phyloP scores from a whole-genome alignment of 441 rosid genomes.

The Melastoma candidum region DNA sequence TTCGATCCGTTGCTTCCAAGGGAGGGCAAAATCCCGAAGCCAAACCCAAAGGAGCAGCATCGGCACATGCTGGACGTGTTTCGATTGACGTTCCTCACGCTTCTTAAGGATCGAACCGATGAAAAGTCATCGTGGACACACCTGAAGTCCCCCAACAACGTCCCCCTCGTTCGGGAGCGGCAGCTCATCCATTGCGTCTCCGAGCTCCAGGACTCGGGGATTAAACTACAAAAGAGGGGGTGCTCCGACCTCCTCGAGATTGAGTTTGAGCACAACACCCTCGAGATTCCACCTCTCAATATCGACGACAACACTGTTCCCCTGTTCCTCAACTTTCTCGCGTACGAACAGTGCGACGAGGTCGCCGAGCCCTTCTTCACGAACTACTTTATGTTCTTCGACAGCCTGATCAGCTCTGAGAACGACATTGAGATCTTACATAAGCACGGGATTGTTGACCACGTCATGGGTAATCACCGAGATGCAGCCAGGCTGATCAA shows the following conservation, averaged over 20 bases:
- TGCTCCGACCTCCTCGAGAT: constrained; percentile 5
- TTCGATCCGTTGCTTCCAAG: constrained; percentile 12
- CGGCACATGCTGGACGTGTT: constrained; percentile 13
- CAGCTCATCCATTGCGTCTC: constrained; percentile 4
- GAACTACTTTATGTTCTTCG: constrained; percentile 9
- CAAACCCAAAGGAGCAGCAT: background rate
- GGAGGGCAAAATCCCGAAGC: background rate
- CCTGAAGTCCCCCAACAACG: constrained; percentile 8
- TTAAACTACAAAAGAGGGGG: background rate
- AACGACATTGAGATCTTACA: constrained; percentile 4
- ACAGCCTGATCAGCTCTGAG: constrained; percentile 2
- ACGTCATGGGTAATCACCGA: background rate
- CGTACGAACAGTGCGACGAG: constrained; percentile 9
- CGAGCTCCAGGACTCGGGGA: background rate
- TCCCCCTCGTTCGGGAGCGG: constrained; percentile 12
- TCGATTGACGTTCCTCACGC: constrained; percentile 13
- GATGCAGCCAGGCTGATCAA: constrained; percentile 1
- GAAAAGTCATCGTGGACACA: background rate
- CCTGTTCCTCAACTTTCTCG: constrained; percentile 13
- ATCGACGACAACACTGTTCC: constrained; percentile 7
- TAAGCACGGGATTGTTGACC: background rate
- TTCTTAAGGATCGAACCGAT: constrained; percentile 1
- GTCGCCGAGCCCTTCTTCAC: constrained; percentile 4
- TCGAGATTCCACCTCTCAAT: background rate
- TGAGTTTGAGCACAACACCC: background rate